These are phyloP conservation scores for Plasmodium cynomolgi DNA, from an alignment of 169 alveolate species.

Conservation along the genomic window DNA sequence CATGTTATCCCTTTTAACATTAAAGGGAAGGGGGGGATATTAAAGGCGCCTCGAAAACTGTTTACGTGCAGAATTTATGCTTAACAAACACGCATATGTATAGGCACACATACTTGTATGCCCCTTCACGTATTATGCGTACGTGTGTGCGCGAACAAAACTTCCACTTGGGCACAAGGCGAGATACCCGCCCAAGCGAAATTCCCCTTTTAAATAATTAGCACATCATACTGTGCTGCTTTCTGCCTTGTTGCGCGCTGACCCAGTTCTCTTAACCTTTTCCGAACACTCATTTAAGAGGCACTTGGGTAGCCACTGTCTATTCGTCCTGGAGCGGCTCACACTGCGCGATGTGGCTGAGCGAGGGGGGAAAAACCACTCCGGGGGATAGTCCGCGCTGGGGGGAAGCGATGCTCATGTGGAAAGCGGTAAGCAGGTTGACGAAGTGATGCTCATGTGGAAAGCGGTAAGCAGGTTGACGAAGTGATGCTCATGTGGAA, in stretches of 20 bases:
- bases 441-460: no score
- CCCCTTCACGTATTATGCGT: no score
- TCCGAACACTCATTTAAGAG: neutral
- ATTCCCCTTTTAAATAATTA: neutral
- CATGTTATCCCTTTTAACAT: conserved; percentile 2
- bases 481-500: no score
- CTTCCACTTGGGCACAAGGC: neutral
- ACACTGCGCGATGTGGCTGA: neutral
- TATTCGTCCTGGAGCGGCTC: neutral
- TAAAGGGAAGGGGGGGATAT: neutral
- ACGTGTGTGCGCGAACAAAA: neutral
- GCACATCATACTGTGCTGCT: neutral
- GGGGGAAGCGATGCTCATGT: no score
- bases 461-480: no score
- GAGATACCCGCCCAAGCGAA: neutral
- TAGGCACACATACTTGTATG: no score
- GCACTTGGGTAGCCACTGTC: neutral
- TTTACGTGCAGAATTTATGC: neutral
- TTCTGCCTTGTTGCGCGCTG: neutral
- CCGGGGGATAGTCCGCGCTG: neutral
- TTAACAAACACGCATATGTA: neutral
- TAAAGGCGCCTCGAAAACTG: neutral
- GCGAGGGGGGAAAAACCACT: neutral
- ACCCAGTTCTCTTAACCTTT: neutral
- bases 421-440: no score